Evolutionary conservation across 2,329 filamentous ascomycete species (phyloP), one percentile per base, ranked within the genome.

Genomic region (Sporothrix humicola): DNA sequence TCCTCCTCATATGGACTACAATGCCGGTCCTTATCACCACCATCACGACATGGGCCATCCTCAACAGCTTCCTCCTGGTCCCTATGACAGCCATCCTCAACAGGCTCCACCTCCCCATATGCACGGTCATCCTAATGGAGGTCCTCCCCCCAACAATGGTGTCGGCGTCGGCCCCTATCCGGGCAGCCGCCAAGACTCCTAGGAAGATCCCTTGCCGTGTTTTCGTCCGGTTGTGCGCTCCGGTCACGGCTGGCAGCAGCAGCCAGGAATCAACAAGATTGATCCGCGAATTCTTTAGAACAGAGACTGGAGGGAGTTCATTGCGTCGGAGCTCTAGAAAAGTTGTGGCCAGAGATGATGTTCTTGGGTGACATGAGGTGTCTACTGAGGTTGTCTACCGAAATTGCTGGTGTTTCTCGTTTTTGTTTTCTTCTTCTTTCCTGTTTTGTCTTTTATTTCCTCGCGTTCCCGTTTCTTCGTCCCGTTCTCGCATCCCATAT

Each of bases 161-260:
- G 20, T 7, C 59, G 71, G n/a, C 31, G 9, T 56, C 31, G 17
- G 48, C 46, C 50, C 52, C 20, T 44, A 20, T 37, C 54, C 54
- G 6, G 46, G 37, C 26, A 31, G 12, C 65, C 61, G 65, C 2
- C 71, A 73, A 56, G 54, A 69, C 42, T 52, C 71, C 3, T 73
- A 73, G 71, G 37, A 61, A 4, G 17, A 37, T 37, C 31, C 63
- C 54, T 23, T 73, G 48, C 42, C 50, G 61, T 23, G 52, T 61
- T 44, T 37, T 37, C 31, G 7, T 37, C 31, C 31, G 31, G 31
- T 7, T 37, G 31, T 37, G 31, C 7, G 31, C 31, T 37, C 31
- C 31, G 31, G 31, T 37, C 31, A 37, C 31, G 31, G 31, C 7
- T 7, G 31, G 31, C 4, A 37, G 31, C 31, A 7, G 31, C 4